Percentiles rank a stretch among this genome's conserved stretches.
Conservation (phyloP, 2,329 filamentous ascomycete species). For the Aspergillus alliaceus region DNA sequence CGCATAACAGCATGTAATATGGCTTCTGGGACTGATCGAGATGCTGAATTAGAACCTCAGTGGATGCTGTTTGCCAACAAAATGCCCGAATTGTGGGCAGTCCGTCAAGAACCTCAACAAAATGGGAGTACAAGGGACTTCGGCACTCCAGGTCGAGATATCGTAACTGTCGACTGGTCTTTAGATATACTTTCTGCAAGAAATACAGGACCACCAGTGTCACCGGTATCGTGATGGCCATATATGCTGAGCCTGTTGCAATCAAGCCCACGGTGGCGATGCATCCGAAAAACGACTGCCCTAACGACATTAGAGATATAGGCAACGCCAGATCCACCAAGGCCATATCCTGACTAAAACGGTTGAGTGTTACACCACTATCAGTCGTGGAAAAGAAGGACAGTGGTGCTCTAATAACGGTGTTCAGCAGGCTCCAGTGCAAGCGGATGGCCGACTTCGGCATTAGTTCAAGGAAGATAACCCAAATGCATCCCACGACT, state of each 20-base stretch:
- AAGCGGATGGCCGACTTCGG: constrained; percentile 5
- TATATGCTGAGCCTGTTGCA: constrained; percentile 39
- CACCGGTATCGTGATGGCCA: constrained; percentile 39
- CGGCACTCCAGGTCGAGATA: constrained; percentile 55
- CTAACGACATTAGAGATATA: constrained; percentile 1
- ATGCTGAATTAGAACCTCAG: constrained; percentile 35
- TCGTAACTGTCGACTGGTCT: constrained; percentile 48
- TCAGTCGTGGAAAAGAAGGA: constrained; percentile 15
- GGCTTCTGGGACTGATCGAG: constrained; percentile 46
- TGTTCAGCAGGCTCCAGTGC: constrained; percentile 5
- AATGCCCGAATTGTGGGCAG: constrained; percentile 53
- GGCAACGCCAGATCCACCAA: constrained; percentile 24
- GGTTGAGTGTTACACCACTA: constrained; percentile 10
- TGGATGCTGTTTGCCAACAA: constrained; percentile 45
- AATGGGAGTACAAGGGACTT: constrained; percentile 52
- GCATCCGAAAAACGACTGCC: neutral
- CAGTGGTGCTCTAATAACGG: constrained; percentile 15
- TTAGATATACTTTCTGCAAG: constrained; percentile 45
- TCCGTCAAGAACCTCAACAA: constrained; percentile 51
- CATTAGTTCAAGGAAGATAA: constrained; percentile 4
- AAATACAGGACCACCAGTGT: constrained; percentile 40
- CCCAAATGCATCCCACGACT: neutral
- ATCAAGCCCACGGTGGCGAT: constrained; percentile 5
- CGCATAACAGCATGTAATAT: constrained; percentile 46
- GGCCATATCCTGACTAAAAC: constrained; percentile 31